Base-by-base conservation (phyloP, 2,329 filamentous ascomycete species). In the Pleurostoma richardsiae region DNA sequence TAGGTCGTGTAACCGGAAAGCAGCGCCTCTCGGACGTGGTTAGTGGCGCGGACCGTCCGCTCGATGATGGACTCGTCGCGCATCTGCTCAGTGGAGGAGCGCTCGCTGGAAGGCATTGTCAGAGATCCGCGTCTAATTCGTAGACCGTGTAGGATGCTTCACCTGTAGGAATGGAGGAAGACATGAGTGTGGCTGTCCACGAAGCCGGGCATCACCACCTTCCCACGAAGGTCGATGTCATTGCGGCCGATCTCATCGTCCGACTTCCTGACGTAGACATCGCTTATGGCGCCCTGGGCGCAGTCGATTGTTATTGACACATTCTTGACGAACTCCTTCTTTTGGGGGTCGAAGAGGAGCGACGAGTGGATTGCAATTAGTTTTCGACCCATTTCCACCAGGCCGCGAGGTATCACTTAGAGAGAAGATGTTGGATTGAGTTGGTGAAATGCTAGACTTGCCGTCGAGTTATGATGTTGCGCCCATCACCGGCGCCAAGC, bases 1-100 rank as follows among this genome's bases (percentile, higher is more conserved):
- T 79, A 80, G 2, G 77, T 80, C 0, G 77, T 83, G 63, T 76
- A 82, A 5, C 79, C 80, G 0, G 79, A 76, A 26, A 76, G 60
- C 7, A 83, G 64, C 2, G 75, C 78, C 0, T 68, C 66, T 40
- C 72, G 73, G 49, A 70, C 70, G 51, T 80, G 73, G 49, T 79
- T 76, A 6, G 73, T 72, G 0, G 74, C 73, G 19, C 79, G 73
- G 42, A 83, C 69, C 28, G 73, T 67, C 27, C 78, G 67, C 55
- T 83, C 79, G 6, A 79, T 70, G n/a, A 77, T 59, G 47, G 74
- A 77, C 53, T 82, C 77, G 50, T 82, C 77, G 33, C 78, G 73
- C 60, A 80, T 76, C 55, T 83, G 79, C 38, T 73, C 58, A 4
- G 67, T 50, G 4, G 67, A 59, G 5, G 62, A 49, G 6, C 67